Conservation (phyloP, 768 basidiomycete genomes). For the Psilocybe subaeruginosa region DNA sequence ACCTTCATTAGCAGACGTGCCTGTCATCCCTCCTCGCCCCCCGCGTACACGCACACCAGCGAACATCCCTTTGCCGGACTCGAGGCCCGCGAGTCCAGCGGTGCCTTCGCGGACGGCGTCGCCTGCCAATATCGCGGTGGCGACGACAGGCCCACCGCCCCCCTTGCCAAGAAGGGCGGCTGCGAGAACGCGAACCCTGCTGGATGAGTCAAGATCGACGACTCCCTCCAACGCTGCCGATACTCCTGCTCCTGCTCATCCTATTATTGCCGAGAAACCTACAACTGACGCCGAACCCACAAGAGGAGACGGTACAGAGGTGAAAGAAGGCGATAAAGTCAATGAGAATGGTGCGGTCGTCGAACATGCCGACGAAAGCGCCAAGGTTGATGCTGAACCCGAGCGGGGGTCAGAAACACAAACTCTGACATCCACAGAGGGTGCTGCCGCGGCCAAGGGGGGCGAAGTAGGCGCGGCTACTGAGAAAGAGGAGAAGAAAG, state of each 20-base stretch:
- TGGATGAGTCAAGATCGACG: conserved; percentile 27
- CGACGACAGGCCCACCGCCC: conserved; percentile 39
- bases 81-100: conserved; percentile 43
- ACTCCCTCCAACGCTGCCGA: conserved; percentile 26
- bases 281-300: conserved; percentile 5
- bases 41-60: conserved; percentile 32
- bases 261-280: conserved; percentile 11
- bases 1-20: conserved; percentile 11
- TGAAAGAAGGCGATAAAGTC: not conserved
- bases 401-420: not conserved
- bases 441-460: conserved; percentile 2
- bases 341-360: not conserved
- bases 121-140: conserved; percentile 32
- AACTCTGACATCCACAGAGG: conserved; percentile 12
- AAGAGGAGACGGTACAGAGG: not conserved
- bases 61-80: conserved; percentile 44
- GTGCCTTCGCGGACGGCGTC: conserved; percentile 36
- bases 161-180: conserved; percentile 72
- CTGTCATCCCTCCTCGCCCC: conserved; percentile 9
- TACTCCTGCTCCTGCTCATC: conserved; percentile 3
- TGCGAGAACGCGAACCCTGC: conserved; percentile 45
- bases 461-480: not conserved
- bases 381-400: not conserved
- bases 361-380: not conserved
- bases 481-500: conserved; percentile 1